phyloP scores from a whole-genome alignment of 2,329 filamentous ascomycete genomes.

The Leptosphaerulina australis region DNA sequence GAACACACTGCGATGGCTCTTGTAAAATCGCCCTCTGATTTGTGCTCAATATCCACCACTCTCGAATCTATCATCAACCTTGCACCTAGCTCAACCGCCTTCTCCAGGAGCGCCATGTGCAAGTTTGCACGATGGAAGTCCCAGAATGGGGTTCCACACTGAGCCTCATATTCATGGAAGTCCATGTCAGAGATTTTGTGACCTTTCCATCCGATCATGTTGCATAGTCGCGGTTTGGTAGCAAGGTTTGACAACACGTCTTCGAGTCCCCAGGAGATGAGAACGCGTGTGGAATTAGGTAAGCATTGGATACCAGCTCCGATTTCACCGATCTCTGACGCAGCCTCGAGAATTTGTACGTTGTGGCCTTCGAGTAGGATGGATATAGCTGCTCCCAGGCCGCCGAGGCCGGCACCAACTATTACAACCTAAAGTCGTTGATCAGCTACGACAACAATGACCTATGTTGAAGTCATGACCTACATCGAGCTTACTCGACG shows the following conservation, averaged over 20 bases:
- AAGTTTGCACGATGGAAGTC: constrained; percentile 63
- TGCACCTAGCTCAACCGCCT: constrained; percentile 57
- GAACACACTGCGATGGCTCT: constrained; percentile 50
- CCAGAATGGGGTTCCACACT: constrained; percentile 55
- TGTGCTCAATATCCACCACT: constrained; percentile 52
- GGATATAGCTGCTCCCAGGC: constrained; percentile 58
- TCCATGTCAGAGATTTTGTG: constrained; percentile 57
- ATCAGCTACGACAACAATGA: neutral
- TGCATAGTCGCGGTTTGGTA: constrained; percentile 51
- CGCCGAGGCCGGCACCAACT: constrained; percentile 63
- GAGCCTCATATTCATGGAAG: constrained; percentile 50
- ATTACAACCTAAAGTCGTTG: constrained; percentile 51
- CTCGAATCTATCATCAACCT: constrained; percentile 53
- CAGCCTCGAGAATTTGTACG: constrained; percentile 57
- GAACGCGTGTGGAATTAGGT: constrained; percentile 55
- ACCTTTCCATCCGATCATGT: constrained; percentile 62
- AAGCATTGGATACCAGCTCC: constrained; percentile 61
- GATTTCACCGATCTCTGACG: constrained; percentile 56
- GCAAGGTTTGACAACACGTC: constrained; percentile 51
- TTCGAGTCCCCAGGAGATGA: constrained; percentile 58
- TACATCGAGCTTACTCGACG: constrained; percentile 37
- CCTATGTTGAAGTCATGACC: neutral
- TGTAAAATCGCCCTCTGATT: constrained; percentile 29
- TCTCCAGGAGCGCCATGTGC: constrained; percentile 55
- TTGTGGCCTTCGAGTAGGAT: constrained; percentile 55